A percentile compares a stretch with the other conserved stretches of the same genome.
Conservation (phyloP, 106 monocot species). For the Platanthera zijinensis region DNA sequence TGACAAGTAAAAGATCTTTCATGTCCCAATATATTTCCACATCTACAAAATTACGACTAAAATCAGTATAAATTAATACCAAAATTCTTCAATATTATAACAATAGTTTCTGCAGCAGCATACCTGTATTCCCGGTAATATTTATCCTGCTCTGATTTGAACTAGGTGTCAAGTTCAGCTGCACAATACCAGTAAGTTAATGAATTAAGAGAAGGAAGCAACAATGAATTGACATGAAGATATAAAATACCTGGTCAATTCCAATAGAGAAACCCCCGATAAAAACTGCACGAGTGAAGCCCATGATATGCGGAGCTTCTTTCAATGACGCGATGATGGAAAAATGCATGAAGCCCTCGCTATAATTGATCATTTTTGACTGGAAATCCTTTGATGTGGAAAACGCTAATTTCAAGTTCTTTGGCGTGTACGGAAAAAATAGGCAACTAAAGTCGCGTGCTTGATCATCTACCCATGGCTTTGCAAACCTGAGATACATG, state of each 20-base stretch:
- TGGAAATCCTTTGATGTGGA: conserved; percentile 29
- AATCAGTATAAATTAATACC: background rate
- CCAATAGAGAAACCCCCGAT: conserved; percentile 74
- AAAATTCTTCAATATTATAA: background rate
- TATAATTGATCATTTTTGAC: conserved; percentile 8
- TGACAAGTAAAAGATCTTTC: conserved; percentile 47
- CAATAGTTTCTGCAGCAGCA: background rate
- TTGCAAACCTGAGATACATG: conserved; percentile 50
- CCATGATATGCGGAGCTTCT: conserved; percentile 52
- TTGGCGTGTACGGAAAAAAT: conserved; percentile 79
- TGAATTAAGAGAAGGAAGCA: background rate
- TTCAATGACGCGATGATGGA: conserved; percentile 50
- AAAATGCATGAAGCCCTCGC: conserved; percentile 35
- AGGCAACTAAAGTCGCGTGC: conserved; percentile 58
- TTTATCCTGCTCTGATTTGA: conserved; percentile 51
- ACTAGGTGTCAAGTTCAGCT: conserved; percentile 65
- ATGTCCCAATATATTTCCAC: conserved; percentile 67
- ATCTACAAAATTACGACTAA: conserved; percentile 34
- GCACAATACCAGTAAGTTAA: conserved; percentile 10
- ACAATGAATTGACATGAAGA: no score
- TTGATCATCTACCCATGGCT: conserved; percentile 58
- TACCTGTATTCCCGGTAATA: conserved; percentile 80
- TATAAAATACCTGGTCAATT: conserved; percentile 30
- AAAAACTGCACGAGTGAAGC: conserved; percentile 48
- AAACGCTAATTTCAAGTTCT: conserved; percentile 33